These are phyloP conservation scores for Dendrobium nobile DNA, from an alignment of 106 monocot species.

Conservation along the genomic window DNA sequence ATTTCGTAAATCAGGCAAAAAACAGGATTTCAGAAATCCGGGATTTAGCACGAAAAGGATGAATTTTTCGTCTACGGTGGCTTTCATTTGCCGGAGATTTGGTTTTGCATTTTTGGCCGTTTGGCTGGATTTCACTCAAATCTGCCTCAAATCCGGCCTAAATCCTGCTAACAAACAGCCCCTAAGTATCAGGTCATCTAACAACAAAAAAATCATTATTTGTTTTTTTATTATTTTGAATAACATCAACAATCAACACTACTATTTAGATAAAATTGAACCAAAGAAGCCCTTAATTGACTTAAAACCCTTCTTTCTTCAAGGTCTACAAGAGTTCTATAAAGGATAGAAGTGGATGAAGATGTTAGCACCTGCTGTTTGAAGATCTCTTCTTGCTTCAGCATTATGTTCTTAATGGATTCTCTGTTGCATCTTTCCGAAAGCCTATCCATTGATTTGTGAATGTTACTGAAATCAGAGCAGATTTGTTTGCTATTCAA, in stretches of 20 bases:
- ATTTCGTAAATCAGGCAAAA: no score
- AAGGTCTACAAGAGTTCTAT: not conserved
- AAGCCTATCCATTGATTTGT: constrained; percentile 26
- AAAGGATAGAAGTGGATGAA: not conserved
- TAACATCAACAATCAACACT: not conserved
- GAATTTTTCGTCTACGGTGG: no score
- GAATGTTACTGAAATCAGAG: not conserved
- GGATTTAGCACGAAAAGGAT: no score
- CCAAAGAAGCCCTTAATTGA: not conserved
- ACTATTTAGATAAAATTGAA: not conserved
- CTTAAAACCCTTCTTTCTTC: not conserved
- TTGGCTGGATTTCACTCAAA: no score
- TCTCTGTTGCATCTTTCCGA: constrained; percentile 24
- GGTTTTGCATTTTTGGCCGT: no score
- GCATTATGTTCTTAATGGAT: constrained; percentile 35
- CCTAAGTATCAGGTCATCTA: not conserved
- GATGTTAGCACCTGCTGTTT: constrained; percentile 42
- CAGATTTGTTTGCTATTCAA: not conserved
- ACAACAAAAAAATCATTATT: not conserved
- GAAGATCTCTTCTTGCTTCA: constrained; percentile 55
- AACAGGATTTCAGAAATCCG: no score
- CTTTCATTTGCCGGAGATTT: no score
- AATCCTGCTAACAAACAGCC: no score
- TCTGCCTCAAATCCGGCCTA: no score
- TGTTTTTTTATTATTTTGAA: not conserved